These are phyloP conservation scores for Scolecobasidium constrictum DNA, from an alignment of 2,329 filamentous ascomycete species.

Conservation along the genomic window DNA sequence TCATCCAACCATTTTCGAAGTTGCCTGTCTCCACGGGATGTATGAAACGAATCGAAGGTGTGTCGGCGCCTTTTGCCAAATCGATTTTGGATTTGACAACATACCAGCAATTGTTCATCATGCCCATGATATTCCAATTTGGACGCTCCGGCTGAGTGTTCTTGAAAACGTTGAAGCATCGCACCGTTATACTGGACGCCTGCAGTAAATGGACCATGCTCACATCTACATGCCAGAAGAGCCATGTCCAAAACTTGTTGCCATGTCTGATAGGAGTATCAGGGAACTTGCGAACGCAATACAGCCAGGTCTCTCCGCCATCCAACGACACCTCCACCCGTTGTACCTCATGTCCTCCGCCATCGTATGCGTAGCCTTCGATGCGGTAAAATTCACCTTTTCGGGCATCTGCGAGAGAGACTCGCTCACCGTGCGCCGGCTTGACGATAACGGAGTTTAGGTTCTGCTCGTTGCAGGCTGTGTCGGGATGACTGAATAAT, in stretches of 20 bases:
- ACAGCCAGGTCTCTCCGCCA: slow-evolving; percentile 36
- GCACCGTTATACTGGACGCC: slow-evolving; percentile 32
- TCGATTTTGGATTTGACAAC: slow-evolving; percentile 30
- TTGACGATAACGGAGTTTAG: slow-evolving; percentile 37
- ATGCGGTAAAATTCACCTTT: slow-evolving; percentile 21
- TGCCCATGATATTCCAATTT: slow-evolving; percentile 40
- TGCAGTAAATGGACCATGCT: slow-evolving; percentile 32
- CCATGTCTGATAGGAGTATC: slow-evolving; percentile 39
- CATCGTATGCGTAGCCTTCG: slow-evolving; percentile 36
- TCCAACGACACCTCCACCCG: slow-evolving; percentile 40
- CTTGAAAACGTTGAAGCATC: slow-evolving; percentile 39
- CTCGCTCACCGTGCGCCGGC: slow-evolving; percentile 35
- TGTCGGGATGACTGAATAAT: slow-evolving; percentile 39
- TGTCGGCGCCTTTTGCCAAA: slow-evolving; percentile 21
- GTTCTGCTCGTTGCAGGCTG: slow-evolving; percentile 38
- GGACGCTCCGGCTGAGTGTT: slow-evolving; percentile 38
- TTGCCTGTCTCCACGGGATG: slow-evolving; percentile 36
- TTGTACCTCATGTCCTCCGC: slow-evolving; percentile 39
- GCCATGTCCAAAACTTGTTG: slow-evolving; percentile 44
- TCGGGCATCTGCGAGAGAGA: slow-evolving; percentile 26
- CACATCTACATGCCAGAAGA: slow-evolving; percentile 42
- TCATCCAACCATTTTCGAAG: slow-evolving; percentile 40
- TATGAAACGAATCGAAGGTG: slow-evolving; percentile 29
- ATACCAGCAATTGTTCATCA: slow-evolving; percentile 47
- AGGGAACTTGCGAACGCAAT: slow-evolving; percentile 38